Conservation (phyloP, 1,284 basidiomycete species). For the Crucibulum parvulum region DNA sequence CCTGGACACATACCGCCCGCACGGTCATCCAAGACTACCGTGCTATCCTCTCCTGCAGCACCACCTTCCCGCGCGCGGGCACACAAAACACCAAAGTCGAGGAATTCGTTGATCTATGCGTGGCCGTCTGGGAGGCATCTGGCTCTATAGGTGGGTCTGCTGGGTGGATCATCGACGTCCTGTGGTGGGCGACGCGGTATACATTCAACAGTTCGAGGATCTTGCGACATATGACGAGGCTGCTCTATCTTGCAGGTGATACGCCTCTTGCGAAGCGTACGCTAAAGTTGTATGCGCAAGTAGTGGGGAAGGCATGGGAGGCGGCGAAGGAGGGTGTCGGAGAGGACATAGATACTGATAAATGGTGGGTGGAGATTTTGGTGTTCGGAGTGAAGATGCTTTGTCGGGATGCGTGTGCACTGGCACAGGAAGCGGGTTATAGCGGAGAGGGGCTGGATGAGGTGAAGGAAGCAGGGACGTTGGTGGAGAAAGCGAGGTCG, state of each 20-base stretch:
- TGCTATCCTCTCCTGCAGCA: slow-evolving; percentile 68
- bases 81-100: slow-evolving; percentile 83
- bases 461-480: slow-evolving; percentile 62
- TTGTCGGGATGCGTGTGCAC: slow-evolving; percentile 42
- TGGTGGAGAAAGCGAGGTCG: slow-evolving; percentile 59
- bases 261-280: slow-evolving; percentile 75
- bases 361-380: slow-evolving; percentile 72
- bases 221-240: slow-evolving; percentile 81
- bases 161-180: slow-evolving; percentile 78
- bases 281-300: slow-evolving; percentile 83
- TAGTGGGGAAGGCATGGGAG: slow-evolving; percentile 82
- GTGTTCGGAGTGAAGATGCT: slow-evolving; percentile 81
- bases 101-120: slow-evolving; percentile 83
- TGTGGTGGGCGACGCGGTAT: slow-evolving; percentile 91
- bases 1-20: slow-evolving; percentile 72
- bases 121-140: slow-evolving; percentile 82
- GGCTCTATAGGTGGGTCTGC: slow-evolving; percentile 65
- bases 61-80: slow-evolving; percentile 86
- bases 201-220: slow-evolving; percentile 92
- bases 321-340: slow-evolving; percentile 44
- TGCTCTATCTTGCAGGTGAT: slow-evolving; percentile 73
- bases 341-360: slow-evolving; percentile 57
- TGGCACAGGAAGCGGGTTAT: slow-evolving; percentile 11
- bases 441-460: slow-evolving; percentile 51
- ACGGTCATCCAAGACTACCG: slow-evolving; percentile 75